Conservation (phyloP, 768 basidiomycete species). For the Suillus discolor region DNA sequence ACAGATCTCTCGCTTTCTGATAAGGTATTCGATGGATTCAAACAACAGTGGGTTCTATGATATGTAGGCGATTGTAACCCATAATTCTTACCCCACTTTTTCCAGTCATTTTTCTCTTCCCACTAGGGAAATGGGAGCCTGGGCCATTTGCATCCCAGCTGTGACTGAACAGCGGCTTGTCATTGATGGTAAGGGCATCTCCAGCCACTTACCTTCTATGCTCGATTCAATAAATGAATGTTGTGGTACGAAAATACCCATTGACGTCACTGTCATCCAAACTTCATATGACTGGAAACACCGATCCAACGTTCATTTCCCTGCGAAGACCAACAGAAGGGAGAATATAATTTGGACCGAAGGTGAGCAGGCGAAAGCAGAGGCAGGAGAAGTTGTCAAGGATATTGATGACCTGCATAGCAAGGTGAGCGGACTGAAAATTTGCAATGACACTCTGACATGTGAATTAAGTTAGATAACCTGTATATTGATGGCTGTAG, state of each 20-base stretch:
- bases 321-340: neutral
- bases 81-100: neutral
- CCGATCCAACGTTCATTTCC: neutral
- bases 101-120: neutral
- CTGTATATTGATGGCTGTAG: neutral
- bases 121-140: neutral
- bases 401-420: neutral
- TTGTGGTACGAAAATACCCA: neutral
- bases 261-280: neutral
- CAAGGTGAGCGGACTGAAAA: neutral
- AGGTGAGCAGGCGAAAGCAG: neutral
- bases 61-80: too few species aligned
- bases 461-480: neutral
- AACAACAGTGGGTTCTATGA: neutral
- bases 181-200: neutral
- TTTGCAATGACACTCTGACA: neutral
- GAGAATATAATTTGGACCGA: neutral
- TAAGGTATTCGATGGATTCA: neutral
- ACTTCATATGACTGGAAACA: neutral
- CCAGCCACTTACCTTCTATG: neutral
- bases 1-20: neutral
- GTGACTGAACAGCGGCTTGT: neutral
- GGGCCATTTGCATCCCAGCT: neutral
- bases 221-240: too few species aligned
- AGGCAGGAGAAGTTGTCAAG: neutral